phyloP scores from a whole-genome alignment of 1,284 basidiomycete species.

The Microbotryomycetes sp. region DNA sequence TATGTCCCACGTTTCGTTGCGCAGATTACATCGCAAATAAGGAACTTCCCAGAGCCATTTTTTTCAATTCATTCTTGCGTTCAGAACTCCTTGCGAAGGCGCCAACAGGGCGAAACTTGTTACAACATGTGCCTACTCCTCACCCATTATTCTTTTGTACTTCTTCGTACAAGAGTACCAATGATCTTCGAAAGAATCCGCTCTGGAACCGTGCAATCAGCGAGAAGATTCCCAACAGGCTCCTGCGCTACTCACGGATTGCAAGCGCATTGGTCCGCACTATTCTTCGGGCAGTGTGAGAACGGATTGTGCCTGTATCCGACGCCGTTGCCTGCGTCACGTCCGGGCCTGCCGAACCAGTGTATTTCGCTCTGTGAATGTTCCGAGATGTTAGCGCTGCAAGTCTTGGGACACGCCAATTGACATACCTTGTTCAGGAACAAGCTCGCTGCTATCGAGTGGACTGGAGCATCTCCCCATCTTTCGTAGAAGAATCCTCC shows the following conservation, averaged over 20 bases:
- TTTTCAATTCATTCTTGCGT: no score
- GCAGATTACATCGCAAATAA: no score
- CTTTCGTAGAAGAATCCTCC: constrained; percentile 70
- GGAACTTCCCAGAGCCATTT: no score
- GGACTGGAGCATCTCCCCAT: constrained; percentile 61
- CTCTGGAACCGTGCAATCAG: not conserved
- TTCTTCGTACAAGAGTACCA: constrained; percentile 19
- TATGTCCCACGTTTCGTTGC: no score
- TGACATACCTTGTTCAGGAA: constrained; percentile 49
- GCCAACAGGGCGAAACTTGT: not conserved
- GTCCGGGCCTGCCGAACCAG: not conserved
- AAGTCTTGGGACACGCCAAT: not conserved
- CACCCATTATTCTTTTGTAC: not conserved
- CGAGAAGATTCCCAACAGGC: not conserved
- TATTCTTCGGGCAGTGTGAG: constrained; percentile 58
- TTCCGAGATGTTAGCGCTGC: not conserved
- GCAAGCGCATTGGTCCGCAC: constrained; percentile 48
- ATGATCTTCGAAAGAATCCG: constrained; percentile 2
- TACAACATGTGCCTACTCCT: not conserved
- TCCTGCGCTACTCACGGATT: constrained; percentile 17
- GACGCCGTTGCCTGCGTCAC: constrained; percentile 31
- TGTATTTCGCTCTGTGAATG: not conserved
- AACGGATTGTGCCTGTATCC: constrained; percentile 58
- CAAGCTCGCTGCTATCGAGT: constrained; percentile 68
- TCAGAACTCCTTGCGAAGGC: not conserved